Conservation (phyloP, 129 eudicot genomes). For the Sambucus nigra region DNA sequence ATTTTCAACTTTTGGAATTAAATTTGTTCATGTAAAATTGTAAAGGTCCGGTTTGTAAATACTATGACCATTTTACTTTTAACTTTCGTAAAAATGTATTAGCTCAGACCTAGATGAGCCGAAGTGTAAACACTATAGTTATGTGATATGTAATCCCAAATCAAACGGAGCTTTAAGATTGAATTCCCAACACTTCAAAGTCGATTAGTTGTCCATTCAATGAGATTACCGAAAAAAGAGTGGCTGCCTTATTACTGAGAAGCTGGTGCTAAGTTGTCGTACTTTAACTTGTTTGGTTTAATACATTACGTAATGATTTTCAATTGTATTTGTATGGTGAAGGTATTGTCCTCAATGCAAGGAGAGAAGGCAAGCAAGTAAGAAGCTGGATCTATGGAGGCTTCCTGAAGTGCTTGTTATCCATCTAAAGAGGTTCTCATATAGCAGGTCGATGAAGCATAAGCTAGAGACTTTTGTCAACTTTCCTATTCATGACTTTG, state of each 20-base stretch:
- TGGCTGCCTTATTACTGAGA: neutral
- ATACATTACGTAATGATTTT: neutral
- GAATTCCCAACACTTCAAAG: too few species aligned
- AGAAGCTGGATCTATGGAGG: slow-evolving; percentile 97
- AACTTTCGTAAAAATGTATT: too few species aligned
- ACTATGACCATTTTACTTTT: too few species aligned
- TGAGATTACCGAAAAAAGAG: too few species aligned
- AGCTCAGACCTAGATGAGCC: too few species aligned
- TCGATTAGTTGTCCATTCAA: too few species aligned
- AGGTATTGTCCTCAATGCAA: slow-evolving; percentile 96
- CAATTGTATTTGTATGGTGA: slow-evolving; percentile 11
- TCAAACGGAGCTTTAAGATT: neutral
- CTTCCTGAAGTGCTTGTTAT: slow-evolving; percentile 93
- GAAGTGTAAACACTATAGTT: too few species aligned
- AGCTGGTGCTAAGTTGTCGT: neutral
- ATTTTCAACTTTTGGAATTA: too few species aligned
- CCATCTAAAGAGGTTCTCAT: slow-evolving; percentile 87
- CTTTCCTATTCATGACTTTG: slow-evolving; percentile 86
- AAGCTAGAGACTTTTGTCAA: slow-evolving; percentile 87
- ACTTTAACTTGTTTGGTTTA: neutral
- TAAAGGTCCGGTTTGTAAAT: too few species aligned
- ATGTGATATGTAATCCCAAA: too few species aligned
- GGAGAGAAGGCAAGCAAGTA: slow-evolving; percentile 95
- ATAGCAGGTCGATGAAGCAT: slow-evolving; percentile 87
- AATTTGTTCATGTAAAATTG: neutral